phyloP scores from a whole-genome alignment of 2,329 filamentous ascomycete species.

The Cadophora sp. region DNA sequence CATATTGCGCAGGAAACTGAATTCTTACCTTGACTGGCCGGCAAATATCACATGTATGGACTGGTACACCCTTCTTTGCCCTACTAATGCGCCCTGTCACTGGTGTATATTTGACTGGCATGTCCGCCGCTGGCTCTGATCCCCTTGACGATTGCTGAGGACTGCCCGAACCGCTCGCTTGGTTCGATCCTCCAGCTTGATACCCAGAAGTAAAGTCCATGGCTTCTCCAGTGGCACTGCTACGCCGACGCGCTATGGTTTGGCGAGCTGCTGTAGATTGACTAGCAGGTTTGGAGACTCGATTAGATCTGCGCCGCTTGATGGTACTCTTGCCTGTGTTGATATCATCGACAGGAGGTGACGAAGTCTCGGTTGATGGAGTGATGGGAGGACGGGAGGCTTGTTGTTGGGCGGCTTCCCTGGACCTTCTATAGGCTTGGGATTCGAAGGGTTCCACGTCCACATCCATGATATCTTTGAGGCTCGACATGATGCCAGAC shows the following conservation, averaged over 20 bases:
- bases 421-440: constrained; percentile 45
- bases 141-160: constrained; percentile 39
- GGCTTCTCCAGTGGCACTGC: constrained; percentile 37
- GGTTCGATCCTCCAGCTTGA: constrained; percentile 36
- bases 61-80: constrained; percentile 47
- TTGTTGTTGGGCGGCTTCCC: constrained; percentile 42
- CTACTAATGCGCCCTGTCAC: constrained; percentile 46
- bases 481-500: constrained; percentile 44
- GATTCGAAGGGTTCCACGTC: constrained; percentile 47
- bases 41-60: constrained; percentile 46
- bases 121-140: constrained; percentile 36
- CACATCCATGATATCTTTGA: constrained; percentile 48
- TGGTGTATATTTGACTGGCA: constrained; percentile 46
- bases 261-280: constrained; percentile 32
- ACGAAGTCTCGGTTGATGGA: constrained; percentile 34
- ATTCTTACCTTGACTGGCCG: constrained; percentile 41
- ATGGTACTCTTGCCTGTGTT: constrained; percentile 37
- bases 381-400: constrained; percentile 37
- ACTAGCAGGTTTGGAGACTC: constrained; percentile 36
- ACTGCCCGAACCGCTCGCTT: constrained; percentile 37
- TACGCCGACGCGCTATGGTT: constrained; percentile 35
- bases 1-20: not conserved
- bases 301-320: constrained; percentile 41
- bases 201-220: constrained; percentile 40
- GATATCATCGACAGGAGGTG: constrained; percentile 35